Evolutionary conservation across 2,329 filamentous ascomycete species (phyloP).

Genomic region (Diplodia seriata): DNA sequence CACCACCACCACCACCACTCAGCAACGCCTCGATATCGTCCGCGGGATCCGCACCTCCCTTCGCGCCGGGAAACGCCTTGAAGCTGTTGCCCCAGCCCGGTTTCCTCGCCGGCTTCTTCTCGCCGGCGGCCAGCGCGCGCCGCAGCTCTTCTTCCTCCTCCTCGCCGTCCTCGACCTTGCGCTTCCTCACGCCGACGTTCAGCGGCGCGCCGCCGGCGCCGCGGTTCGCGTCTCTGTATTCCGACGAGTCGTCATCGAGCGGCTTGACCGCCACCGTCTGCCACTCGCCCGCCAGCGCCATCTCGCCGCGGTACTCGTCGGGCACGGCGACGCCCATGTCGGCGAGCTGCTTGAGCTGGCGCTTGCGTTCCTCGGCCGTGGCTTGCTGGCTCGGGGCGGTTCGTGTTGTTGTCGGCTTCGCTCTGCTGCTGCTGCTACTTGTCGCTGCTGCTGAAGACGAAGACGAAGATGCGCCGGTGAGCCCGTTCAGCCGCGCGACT

Average conservation of each 20-base stretch:
- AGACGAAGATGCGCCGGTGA: conserved; percentile 52
- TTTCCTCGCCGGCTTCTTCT: conserved; percentile 52
- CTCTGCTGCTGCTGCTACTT: conserved; percentile 37
- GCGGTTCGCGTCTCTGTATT: conserved; percentile 49
- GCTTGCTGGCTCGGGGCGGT: conserved; percentile 49
- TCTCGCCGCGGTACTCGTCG: conserved; percentile 75
- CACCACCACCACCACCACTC: conserved; percentile 30
- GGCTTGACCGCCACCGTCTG: conserved; percentile 64
- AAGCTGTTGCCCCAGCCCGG: conserved; percentile 56
- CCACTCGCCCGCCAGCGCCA: conserved; percentile 93
- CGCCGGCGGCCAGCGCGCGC: conserved; percentile 52
- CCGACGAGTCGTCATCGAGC: too few relatives aligned
- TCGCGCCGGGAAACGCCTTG: conserved; percentile 54
- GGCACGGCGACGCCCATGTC: conserved; percentile 87
- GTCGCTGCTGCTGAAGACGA: conserved; percentile 37
- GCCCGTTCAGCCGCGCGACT: conserved; percentile 81
- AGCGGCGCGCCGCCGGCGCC: conserved; percentile 52
- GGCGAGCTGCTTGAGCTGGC: conserved; percentile 85
- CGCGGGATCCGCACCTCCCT: conserved; percentile 55
- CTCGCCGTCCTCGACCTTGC: conserved; percentile 63
- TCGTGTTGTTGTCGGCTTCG: conserved; percentile 33
- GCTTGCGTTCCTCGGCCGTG: conserved; percentile 73
- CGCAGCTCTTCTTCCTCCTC: conserved; percentile 66
- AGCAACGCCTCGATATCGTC: conserved; percentile 69
- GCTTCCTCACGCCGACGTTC: conserved; percentile 65